A percentile compares a stretch with the other conserved stretches of the same genome.
Conservation (phyloP, 2,329 filamentous ascomycete species). For the Arthrobotrys sphaeroides region DNA sequence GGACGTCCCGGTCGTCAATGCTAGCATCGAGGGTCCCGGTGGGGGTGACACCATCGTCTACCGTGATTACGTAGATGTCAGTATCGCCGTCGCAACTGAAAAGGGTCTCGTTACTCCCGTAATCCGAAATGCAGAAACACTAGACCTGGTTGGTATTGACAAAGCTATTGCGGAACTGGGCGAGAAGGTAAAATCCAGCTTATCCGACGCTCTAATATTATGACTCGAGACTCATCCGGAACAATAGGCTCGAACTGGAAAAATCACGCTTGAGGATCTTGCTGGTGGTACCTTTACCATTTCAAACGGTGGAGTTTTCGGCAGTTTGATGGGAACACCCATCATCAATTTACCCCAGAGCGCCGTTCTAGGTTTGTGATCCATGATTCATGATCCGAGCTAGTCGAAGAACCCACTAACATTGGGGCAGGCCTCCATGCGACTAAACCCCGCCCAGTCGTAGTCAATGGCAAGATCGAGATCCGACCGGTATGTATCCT, state of each 20-base stretch:
- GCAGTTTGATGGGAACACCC: slow-evolving; percentile 80
- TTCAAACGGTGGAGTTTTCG: slow-evolving; percentile 82
- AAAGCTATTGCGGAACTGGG: slow-evolving; percentile 90
- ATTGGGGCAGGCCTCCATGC: slow-evolving; percentile 77
- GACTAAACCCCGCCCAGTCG: slow-evolving; percentile 93
- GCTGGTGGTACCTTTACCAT: slow-evolving; percentile 92
- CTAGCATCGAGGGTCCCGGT: slow-evolving; percentile 93
- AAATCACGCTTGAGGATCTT: slow-evolving; percentile 99
- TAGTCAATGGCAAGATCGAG: slow-evolving; percentile 90
- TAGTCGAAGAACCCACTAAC: slow-evolving; percentile 62
- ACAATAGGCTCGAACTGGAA: slow-evolving; percentile 83
- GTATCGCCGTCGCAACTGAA: slow-evolving; percentile 94
- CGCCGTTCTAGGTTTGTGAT: slow-evolving; percentile 60
- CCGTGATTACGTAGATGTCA: slow-evolving; percentile 97
- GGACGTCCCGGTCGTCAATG: slow-evolving; percentile 93
- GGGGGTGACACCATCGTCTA: slow-evolving; percentile 98
- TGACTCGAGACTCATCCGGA: neutral
- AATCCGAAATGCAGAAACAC: slow-evolving; percentile 86
- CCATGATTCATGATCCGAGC: too few species aligned
- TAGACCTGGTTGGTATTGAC: slow-evolving; percentile 91
- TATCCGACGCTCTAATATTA: neutral
- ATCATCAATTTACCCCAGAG: slow-evolving; percentile 98
- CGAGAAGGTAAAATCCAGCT: slow-evolving; percentile 75
- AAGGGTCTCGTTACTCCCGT: slow-evolving; percentile 97
- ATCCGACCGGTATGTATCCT: slow-evolving; percentile 75